Evolutionary conservation across 1,139 yeast species (phyloP).

Genomic region (Taphrina betulina): DNA sequence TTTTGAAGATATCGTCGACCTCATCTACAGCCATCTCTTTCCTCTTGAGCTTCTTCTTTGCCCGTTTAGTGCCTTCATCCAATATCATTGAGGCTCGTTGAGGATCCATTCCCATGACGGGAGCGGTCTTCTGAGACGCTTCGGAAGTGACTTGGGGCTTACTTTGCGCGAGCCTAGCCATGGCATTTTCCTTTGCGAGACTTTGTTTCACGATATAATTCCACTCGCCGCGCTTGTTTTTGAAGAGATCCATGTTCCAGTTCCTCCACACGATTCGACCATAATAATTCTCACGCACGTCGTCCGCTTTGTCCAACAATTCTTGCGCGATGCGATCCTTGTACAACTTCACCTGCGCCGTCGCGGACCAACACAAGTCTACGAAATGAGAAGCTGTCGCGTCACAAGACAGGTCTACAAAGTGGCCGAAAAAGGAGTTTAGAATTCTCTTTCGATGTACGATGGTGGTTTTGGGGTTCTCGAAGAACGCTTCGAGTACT

Average conservation of each 20-base stretch:
- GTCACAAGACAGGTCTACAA: conserved; percentile 65
- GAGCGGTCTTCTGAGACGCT: not conserved
- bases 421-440: conserved; percentile 58
- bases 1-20: not conserved
- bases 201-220: conserved; percentile 21
- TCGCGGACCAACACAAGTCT: conserved; percentile 78
- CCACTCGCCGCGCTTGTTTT: conserved; percentile 34
- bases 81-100: not conserved
- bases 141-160: not conserved
- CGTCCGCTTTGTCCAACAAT: conserved; percentile 51
- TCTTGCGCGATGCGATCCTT: conserved; percentile 82
- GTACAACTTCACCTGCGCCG: conserved; percentile 73
- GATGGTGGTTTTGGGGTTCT: conserved; percentile 52
- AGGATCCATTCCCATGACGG: not conserved
- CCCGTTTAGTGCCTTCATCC: not conserved
- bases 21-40: not conserved
- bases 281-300: conserved; percentile 70
- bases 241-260: conserved; percentile 78
- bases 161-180: not conserved
- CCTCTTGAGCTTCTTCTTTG: not conserved
- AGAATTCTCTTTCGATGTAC: conserved; percentile 66
- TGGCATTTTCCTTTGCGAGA: conserved; percentile 15
- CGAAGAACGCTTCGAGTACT: conserved; percentile 54
- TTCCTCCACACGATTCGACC: conserved; percentile 94
- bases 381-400: conserved; percentile 91